Conservation (phyloP, 441 rosid genomes). For the Populus hybrid region DNA sequence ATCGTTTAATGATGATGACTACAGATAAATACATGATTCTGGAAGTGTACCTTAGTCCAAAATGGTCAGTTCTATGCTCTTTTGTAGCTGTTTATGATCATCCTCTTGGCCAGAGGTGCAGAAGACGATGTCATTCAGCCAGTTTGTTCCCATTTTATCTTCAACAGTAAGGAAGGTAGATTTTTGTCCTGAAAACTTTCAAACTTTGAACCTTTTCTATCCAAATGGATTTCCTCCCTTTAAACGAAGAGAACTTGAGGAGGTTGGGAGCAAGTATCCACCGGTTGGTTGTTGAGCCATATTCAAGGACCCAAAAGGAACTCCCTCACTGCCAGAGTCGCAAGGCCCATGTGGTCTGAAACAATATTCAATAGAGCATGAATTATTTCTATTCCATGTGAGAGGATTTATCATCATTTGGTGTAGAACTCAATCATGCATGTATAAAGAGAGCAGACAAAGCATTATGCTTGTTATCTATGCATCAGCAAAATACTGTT, state of each 20-base stretch:
- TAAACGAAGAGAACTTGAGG: slow-evolving; percentile 35
- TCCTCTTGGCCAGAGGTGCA: background rate
- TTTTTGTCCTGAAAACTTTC: background rate
- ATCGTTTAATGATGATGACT: too few relatives aligned
- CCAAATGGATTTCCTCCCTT: slow-evolving; percentile 60
- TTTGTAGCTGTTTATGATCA: background rate
- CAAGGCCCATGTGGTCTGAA: slow-evolving; percentile 38
- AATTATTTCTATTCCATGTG: background rate
- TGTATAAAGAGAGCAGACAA: background rate
- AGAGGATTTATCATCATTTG: background rate
- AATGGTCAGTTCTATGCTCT: background rate
- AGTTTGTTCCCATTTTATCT: slow-evolving; percentile 2
- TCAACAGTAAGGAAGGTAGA: background rate
- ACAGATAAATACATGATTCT: background rate
- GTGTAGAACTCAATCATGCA: background rate
- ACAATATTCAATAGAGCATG: slow-evolving; percentile 12
- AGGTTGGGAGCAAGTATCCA: slow-evolving; percentile 30
- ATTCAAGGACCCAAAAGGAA: slow-evolving; percentile 20
- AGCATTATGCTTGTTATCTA: background rate
- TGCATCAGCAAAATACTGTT: background rate
- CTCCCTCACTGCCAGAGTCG: slow-evolving; percentile 24
- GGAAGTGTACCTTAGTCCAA: background rate
- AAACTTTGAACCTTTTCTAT: slow-evolving; percentile 14
- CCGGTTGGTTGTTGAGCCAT: slow-evolving; percentile 28
- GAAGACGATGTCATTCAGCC: background rate